phyloP scores from a whole-genome alignment of 371 early-diverging fungal species.

The Mortierella sp. region DNA sequence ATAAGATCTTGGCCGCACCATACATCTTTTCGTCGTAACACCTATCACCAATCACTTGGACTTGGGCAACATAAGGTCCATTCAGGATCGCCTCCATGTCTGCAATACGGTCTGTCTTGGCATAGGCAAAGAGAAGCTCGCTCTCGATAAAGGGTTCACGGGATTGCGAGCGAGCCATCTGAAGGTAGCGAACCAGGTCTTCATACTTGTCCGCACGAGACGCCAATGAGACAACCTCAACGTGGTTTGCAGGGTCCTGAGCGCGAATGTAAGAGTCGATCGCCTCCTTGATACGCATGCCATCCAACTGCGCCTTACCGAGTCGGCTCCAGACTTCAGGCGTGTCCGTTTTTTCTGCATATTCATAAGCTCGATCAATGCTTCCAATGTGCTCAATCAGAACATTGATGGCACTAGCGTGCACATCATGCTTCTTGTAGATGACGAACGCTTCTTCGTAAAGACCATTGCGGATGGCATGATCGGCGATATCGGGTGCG shows the following conservation, averaged over 20 bases:
- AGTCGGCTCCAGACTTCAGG: slow-evolving; percentile 94
- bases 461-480: slow-evolving; percentile 88
- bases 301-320: slow-evolving; percentile 93
- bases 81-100: slow-evolving; percentile 95
- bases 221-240: slow-evolving; percentile 87
- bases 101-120: slow-evolving; percentile 89
- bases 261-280: slow-evolving; percentile 97
- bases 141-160: slow-evolving; percentile 95
- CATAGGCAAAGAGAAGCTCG: slow-evolving; percentile 93
- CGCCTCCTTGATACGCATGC: slow-evolving; percentile 94
- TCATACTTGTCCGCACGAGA: slow-evolving; percentile 87
- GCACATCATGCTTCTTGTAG: slow-evolving; percentile 91
- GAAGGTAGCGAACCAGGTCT: slow-evolving; percentile 91
- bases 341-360: slow-evolving; percentile 90
- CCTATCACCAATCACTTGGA: slow-evolving; percentile 93
- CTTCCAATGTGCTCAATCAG: slow-evolving; percentile 91
- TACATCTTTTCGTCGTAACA: slow-evolving; percentile 93
- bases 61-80: slow-evolving; percentile 93
- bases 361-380: slow-evolving; percentile 95
- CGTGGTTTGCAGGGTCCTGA: slow-evolving; percentile 89
- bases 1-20: slow-evolving; percentile 94
- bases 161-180: slow-evolving; percentile 93
- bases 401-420: slow-evolving; percentile 88
- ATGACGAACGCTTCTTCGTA: slow-evolving; percentile 97
- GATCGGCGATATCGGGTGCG: slow-evolving; percentile 96